phyloP scores from a whole-genome alignment of 306 rosid genomes.

The Sicyos baderoa region DNA sequence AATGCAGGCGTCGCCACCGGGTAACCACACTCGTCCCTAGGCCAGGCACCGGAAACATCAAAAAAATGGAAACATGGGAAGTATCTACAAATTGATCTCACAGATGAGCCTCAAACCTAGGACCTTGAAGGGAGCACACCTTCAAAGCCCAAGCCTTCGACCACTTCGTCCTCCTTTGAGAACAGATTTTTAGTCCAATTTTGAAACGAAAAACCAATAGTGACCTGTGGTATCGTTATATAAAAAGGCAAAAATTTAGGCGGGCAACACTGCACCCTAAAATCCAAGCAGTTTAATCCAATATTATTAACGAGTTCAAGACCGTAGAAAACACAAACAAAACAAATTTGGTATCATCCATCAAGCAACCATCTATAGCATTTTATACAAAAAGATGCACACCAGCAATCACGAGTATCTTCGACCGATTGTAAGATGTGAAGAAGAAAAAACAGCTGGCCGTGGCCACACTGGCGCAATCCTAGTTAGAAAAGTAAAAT shows the following conservation, averaged over 20 bases:
- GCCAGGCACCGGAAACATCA: too few relatives aligned
- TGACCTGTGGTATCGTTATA: background rate
- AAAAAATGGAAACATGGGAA: too few relatives aligned
- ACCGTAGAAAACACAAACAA: constrained; percentile 3
- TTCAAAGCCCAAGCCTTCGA: too few relatives aligned
- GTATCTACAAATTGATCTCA: too few relatives aligned
- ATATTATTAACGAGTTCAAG: background rate
- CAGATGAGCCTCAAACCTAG: too few relatives aligned
- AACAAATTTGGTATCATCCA: background rate
- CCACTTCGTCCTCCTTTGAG: too few relatives aligned
- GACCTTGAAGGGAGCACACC: too few relatives aligned
- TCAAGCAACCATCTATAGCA: background rate
- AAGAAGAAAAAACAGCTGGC: constrained; percentile 6
- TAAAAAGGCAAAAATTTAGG: background rate
- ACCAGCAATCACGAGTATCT: constrained; percentile 12
- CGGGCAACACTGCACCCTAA: constrained; percentile 5
- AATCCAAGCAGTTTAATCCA: background rate
- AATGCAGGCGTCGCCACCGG: too few relatives aligned
- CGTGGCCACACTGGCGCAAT: constrained; percentile 3
- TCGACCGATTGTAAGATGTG: background rate
- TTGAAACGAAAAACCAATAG: background rate
- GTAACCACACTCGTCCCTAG: too few relatives aligned
- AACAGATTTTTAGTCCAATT: background rate
- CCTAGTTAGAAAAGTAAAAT: constrained; percentile 5
- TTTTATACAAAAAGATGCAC: constrained; percentile 2